Evolutionary conservation across 2,329 filamentous ascomycete species (phyloP).

Genomic region (Emericellopsis atlantica): DNA sequence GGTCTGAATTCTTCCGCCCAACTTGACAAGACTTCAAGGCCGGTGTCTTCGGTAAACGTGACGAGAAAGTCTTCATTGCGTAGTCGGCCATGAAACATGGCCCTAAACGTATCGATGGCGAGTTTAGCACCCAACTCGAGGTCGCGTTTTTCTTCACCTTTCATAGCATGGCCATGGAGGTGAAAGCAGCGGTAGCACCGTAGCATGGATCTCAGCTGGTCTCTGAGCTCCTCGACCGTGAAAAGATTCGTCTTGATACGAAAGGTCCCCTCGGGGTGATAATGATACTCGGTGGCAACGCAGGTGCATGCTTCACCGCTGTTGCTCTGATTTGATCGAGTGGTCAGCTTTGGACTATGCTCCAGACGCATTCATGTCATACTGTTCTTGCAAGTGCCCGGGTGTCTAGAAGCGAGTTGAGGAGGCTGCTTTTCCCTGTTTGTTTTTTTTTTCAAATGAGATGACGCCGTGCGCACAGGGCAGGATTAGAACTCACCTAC

Average conservation of each 20-base stretch:
- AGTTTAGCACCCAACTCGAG: constrained; percentile 14
- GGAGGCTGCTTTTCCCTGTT: constrained; percentile 28
- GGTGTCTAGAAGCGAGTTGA: constrained; percentile 33
- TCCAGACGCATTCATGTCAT: constrained; percentile 7
- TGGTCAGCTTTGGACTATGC: no score
- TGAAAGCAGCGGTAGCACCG: constrained; percentile 20
- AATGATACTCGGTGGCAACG: constrained; percentile 31
- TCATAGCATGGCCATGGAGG: constrained; percentile 8
- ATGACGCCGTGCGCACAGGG: no score
- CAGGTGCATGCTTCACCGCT: constrained; percentile 32
- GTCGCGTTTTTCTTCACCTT: constrained; percentile 10
- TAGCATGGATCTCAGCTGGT: constrained; percentile 22
- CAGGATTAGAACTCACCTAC: constrained; percentile 14
- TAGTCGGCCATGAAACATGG: constrained; percentile 19
- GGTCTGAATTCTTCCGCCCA: background rate
- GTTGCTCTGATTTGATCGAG: constrained; percentile 16
- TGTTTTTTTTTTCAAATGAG: no score
- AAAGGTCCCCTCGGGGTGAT: constrained; percentile 18
- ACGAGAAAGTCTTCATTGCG: constrained; percentile 7
- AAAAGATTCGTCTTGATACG: constrained; percentile 21
- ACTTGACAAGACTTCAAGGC: background rate
- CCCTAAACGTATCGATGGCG: constrained; percentile 22
- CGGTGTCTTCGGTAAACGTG: background rate
- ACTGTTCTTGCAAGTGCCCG: constrained; percentile 26
- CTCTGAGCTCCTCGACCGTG: constrained; percentile 13